Percentiles rank a stretch among this genome's conserved stretches.
phyloP scores from a whole-genome alignment of 1,284 basidiomycete species.

The Tilletia walkeri region DNA sequence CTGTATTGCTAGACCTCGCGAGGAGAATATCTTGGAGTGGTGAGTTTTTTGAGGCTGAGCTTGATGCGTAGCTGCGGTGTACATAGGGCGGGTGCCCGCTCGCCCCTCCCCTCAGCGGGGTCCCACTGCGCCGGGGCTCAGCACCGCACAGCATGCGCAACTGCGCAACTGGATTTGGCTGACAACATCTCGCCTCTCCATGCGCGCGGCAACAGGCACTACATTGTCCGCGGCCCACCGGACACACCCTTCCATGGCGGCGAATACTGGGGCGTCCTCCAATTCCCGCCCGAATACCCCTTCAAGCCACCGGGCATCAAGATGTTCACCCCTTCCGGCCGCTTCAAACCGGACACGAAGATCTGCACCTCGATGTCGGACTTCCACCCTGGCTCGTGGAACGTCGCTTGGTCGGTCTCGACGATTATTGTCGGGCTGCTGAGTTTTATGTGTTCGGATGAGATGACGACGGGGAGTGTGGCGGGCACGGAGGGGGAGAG shows the following conservation, averaged over 20 bases:
- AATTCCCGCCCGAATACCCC: conserved; percentile 70
- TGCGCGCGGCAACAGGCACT: conserved; percentile 57
- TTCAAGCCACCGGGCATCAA: conserved; percentile 77
- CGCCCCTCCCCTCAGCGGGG: too few relatives aligned
- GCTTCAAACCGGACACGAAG: conserved; percentile 88
- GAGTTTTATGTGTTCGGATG: conserved; percentile 93
- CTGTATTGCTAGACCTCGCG: conserved; percentile 87
- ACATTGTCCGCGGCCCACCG: conserved; percentile 73
- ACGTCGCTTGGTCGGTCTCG: conserved; percentile 87
- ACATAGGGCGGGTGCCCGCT: too few relatives aligned
- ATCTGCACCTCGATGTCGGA: conserved; percentile 62
- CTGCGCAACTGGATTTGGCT: too few relatives aligned
- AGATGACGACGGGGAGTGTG: conserved; percentile 91
- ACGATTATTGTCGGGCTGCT: conserved; percentile 90
- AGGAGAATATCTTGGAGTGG: conserved; percentile 79
- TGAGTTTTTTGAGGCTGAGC: conserved; percentile 16
- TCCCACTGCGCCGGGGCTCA: neutral
- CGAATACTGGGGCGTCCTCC: conserved; percentile 73
- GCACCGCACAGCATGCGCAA: too few relatives aligned
- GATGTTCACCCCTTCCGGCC: conserved; percentile 91
- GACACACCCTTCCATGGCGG: conserved; percentile 89
- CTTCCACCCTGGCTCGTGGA: conserved; percentile 84
- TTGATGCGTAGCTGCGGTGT: too few relatives aligned
- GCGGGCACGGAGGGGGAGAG: conserved; percentile 78
- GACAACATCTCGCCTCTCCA: neutral